Evolutionary conservation across 306 rosid genomes (phyloP), one percentile per base, ranked within the genome.

Genomic region (Quillaja saponaria): DNA sequence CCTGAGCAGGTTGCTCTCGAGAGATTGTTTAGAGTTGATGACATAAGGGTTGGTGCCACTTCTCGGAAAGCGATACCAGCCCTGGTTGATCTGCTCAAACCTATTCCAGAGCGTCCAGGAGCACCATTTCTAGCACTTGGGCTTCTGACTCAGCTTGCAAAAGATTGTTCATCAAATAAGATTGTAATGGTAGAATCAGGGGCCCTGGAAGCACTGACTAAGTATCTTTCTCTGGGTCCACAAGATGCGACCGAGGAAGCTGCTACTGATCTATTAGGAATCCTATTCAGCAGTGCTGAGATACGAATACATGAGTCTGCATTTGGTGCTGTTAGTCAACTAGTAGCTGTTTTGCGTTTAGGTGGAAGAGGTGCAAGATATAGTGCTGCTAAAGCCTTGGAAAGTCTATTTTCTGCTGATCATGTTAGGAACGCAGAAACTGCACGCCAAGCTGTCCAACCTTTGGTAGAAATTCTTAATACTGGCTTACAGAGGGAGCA

Each of bases 161-260:
- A 73, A 78, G 99, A 90, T 76, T 94, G 95, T 33, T 91, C 95
- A 8, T 72, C 99, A n/a, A 89, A 94, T 77, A 89, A 80, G 81
- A 81, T 74, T 80, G 81, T 94, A 33, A 89, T 94, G 97, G 99
- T 94, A 46, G 99, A 94, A 64, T 83, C 97, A 28, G 99, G 99
- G 55, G 99, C 85, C 73, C 75, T 94, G 71, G 99, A 90, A 74
- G 99, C 96, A 16, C 81, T 94, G 79, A 83, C 91, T 0, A 94
- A 87, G 78, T 94, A 94, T 77, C 97, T 94, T 71, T 94, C 99
- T 25, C 85, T 94, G 63, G 82, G 99, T 61, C 99, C 96, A 15
- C 97, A 82, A 81, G 99, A 94, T 78, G 90, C 95, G 68, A 94
- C 91, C 18, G 97, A 94, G 71, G 97, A 90, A 82, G 99, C 99